Evolutionary conservation across 1,139 yeast species (phyloP).

Genomic region (Zygotorulaspora mrakii): DNA sequence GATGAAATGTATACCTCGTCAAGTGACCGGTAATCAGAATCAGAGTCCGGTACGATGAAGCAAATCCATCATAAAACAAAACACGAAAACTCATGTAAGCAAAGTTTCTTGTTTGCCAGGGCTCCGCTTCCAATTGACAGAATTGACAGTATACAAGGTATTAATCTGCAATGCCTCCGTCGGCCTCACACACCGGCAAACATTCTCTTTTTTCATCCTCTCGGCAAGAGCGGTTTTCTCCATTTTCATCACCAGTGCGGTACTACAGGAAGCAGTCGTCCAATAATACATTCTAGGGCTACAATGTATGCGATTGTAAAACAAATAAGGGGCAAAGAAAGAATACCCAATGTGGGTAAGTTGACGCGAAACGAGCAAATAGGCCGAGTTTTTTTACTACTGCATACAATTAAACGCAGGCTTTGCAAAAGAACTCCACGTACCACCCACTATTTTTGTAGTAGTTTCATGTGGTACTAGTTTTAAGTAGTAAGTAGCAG

Average conservation of each 20-base stretch:
- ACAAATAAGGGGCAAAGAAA: background rate
- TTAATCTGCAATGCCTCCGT: background rate
- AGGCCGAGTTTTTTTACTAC: background rate
- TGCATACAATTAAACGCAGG: too few relatives aligned
- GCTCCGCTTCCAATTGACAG: too few relatives aligned
- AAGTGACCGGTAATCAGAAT: too few relatives aligned
- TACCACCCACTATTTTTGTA: too few relatives aligned
- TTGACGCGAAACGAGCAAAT: constrained; percentile 1
- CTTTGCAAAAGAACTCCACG: too few relatives aligned
- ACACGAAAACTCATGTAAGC: too few relatives aligned
- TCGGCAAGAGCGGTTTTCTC: background rate
- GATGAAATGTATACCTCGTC: too few relatives aligned
- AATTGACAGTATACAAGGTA: background rate
- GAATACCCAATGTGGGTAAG: background rate
- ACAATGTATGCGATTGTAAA: background rate
- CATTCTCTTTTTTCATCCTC: background rate
- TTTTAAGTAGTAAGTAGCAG: too few relatives aligned
- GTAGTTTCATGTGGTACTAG: background rate
- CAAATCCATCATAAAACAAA: too few relatives aligned
- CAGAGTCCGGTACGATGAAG: too few relatives aligned
- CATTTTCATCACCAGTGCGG: background rate
- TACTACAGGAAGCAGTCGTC: constrained; percentile 1
- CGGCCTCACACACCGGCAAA: too few relatives aligned
- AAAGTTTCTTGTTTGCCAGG: too few relatives aligned
- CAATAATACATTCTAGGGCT: constrained; percentile 3